These are phyloP conservation scores for Powellomyces hirtus DNA, from an alignment of 192 early-diverging fungal genomes.

Conservation along the genomic window DNA sequence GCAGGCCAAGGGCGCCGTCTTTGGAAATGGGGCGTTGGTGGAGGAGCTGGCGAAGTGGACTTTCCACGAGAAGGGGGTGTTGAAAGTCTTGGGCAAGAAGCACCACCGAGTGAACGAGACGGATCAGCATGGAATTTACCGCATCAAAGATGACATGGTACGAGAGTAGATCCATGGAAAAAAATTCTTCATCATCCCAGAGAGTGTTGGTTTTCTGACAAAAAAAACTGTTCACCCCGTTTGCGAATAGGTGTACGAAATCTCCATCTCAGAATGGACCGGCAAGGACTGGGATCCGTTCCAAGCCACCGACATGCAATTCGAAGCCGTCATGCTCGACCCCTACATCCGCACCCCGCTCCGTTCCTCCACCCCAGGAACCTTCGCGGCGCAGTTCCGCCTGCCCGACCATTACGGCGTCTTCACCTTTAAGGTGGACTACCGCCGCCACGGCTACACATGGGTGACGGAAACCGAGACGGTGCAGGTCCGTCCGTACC, in stretches of 20 bases:
- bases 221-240: too few relatives aligned
- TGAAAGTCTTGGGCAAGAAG: slow-evolving; percentile 63
- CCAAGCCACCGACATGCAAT: slow-evolving; percentile 75
- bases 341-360: slow-evolving; percentile 80
- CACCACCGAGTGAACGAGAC: slow-evolving; percentile 69
- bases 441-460: slow-evolving; percentile 77
- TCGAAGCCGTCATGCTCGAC: slow-evolving; percentile 96
- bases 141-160: slow-evolving; percentile 90
- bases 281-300: slow-evolving; percentile 84
- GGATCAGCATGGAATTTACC: slow-evolving; percentile 74
- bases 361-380: slow-evolving; percentile 35
- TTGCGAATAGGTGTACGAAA: slow-evolving; percentile 64
- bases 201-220: too few relatives aligned
- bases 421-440: slow-evolving; percentile 94
- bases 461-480: slow-evolving; percentile 71
- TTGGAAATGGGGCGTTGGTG: slow-evolving; percentile 74
- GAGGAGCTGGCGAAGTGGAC: slow-evolving; percentile 80
- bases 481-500: slow-evolving; percentile 84
- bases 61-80: slow-evolving; percentile 87
- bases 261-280: slow-evolving; percentile 77
- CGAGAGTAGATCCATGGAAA: background rate
- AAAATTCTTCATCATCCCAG: too few relatives aligned
- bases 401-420: slow-evolving; percentile 97
- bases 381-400: slow-evolving; percentile 52
- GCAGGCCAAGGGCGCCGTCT: background rate